phyloP scores from a whole-genome alignment of 495 filamentous ascomycete species.

The Umbilicaria muhlenbergii region DNA sequence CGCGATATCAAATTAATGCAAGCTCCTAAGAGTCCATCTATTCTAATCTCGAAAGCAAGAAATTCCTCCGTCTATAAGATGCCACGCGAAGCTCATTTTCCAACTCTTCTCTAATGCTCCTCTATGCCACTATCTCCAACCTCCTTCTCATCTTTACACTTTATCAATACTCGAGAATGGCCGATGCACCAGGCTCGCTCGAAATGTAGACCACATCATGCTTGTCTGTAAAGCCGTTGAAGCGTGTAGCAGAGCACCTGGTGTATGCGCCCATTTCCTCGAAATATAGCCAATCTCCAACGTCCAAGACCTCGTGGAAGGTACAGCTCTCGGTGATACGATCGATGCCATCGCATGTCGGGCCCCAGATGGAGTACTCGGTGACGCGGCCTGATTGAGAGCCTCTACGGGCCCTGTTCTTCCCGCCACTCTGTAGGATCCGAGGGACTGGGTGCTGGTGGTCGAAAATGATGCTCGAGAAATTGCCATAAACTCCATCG shows the following conservation, averaged over 20 bases:
- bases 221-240: constrained; percentile 94
- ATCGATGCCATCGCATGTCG: constrained; percentile 95
- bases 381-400: constrained; percentile 22
- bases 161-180: too few relatives aligned
- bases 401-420: constrained; percentile 31
- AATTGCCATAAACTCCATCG: constrained; percentile 94
- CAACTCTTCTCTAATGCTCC: too few relatives aligned
- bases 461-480: constrained; percentile 97
- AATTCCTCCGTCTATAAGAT: too few relatives aligned
- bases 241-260: constrained; percentile 87
- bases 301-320: constrained; percentile 58
- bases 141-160: too few relatives aligned
- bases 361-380: constrained; percentile 92
- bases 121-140: too few relatives aligned
- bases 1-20: too few relatives aligned
- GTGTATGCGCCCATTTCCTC: constrained; percentile 98
- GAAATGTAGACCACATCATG: constrained; percentile 90
- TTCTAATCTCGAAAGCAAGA: too few relatives aligned
- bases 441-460: constrained; percentile 83
- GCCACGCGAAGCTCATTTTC: too few relatives aligned
- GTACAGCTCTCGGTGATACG: constrained; percentile 64
- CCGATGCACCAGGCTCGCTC: constrained; percentile 41
- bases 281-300: constrained; percentile 96
- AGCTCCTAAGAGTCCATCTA: too few relatives aligned
- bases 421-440: constrained; percentile 48